Percentiles rank a stretch among this genome's conserved stretches.
phyloP scores from a whole-genome alignment of 2,329 filamentous ascomycete genomes.

The Arthroderma uncinatum region DNA sequence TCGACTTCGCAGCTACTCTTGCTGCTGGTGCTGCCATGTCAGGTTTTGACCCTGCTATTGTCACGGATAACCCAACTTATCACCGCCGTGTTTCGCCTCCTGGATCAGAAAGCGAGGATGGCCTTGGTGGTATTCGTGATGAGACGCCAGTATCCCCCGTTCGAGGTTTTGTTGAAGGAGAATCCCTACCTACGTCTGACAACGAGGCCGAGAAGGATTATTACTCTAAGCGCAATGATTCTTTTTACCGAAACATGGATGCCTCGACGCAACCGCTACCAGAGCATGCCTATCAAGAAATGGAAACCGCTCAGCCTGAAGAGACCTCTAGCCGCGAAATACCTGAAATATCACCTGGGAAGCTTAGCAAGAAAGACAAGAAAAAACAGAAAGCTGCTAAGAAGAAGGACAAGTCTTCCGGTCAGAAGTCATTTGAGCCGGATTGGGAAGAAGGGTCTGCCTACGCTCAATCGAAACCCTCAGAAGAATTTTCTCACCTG shows the following conservation, averaged over 20 bases:
- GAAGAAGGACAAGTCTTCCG: constrained; percentile 22
- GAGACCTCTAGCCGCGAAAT: background rate
- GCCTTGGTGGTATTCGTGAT: constrained; percentile 12
- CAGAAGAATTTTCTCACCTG: background rate
- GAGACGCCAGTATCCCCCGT: background rate
- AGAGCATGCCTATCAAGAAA: background rate
- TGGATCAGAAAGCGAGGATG: constrained; percentile 10
- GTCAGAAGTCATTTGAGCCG: background rate
- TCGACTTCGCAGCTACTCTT: constrained; percentile 58
- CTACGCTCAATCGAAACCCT: background rate
- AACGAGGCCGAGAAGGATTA: constrained; percentile 3
- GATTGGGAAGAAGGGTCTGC: constrained; percentile 5
- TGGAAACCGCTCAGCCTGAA: background rate
- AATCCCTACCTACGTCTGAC: constrained; percentile 7
- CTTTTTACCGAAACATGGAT: background rate
- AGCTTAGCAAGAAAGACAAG: constrained; percentile 11
- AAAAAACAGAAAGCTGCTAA: constrained; percentile 33
- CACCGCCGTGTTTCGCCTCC: constrained; percentile 38
- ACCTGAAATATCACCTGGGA: background rate
- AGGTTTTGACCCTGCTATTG: constrained; percentile 59
- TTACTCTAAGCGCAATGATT: background rate
- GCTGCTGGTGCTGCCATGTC: constrained; percentile 58
- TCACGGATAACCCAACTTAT: constrained; percentile 55
- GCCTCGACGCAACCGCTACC: background rate
- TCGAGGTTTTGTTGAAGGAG: constrained; percentile 13